A percentile compares a stretch with the other conserved stretches of the same genome.
phyloP scores from a whole-genome alignment of 2,329 filamentous ascomycete species.

The Colletotrichum tropicale region DNA sequence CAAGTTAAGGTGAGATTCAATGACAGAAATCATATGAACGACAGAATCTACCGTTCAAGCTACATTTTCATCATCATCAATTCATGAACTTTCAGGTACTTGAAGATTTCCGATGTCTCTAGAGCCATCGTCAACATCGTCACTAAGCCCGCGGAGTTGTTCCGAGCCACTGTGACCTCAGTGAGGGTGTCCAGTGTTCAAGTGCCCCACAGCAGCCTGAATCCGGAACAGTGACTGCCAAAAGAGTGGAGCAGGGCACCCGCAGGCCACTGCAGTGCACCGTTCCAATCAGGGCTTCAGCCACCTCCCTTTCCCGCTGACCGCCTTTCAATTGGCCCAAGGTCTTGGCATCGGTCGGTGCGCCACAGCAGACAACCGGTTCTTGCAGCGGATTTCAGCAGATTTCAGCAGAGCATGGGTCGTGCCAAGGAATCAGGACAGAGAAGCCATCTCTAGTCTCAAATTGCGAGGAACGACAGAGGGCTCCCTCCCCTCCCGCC shows the following conservation, averaged over 20 bases:
- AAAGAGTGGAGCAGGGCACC: neutral
- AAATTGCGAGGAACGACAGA: neutral
- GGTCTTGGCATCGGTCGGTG: neutral
- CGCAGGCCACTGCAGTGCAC: neutral
- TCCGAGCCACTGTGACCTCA: neutral
- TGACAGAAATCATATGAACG: too few relatives aligned
- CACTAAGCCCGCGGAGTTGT: neutral
- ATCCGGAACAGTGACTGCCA: neutral
- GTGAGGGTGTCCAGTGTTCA: neutral
- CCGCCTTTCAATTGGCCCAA: neutral
- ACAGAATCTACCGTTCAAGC: too few relatives aligned
- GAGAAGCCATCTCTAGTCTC: neutral
- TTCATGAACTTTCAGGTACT: neutral
- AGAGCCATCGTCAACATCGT: neutral
- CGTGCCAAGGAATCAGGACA: slow-evolving; percentile 3
- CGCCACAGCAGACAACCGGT: neutral
- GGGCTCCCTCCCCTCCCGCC: neutral
- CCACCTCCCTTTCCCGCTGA: neutral
- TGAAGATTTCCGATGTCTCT: neutral
- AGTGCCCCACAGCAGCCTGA: neutral
- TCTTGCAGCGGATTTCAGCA: neutral
- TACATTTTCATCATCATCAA: rapidly evolving
- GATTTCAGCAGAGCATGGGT: neutral
- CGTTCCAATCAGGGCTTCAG: neutral
- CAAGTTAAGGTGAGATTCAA: too few relatives aligned